Conservation (phyloP, 768 basidiomycete genomes). For the Trametopsis cervina region DNA sequence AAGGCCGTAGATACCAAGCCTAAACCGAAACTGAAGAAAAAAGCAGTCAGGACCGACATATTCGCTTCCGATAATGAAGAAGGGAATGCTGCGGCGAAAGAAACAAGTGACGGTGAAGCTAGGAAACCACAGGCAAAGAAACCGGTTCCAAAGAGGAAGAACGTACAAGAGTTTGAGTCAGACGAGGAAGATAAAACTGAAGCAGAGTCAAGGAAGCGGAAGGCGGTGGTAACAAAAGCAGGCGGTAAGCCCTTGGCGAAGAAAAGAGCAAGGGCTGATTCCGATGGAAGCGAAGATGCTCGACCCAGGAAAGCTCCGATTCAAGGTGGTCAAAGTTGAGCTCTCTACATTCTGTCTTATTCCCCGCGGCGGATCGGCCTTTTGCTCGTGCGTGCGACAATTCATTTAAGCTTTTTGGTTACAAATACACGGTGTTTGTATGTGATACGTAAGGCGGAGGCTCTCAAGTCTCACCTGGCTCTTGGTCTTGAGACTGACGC, state of each 20-base stretch:
- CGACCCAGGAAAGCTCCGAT: constrained; percentile 25
- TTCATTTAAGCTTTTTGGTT: too few relatives aligned
- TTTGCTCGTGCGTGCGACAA: too few relatives aligned
- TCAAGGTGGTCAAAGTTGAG: too few relatives aligned
- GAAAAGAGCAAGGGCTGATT: constrained; percentile 25
- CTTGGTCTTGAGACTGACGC: too few relatives aligned
- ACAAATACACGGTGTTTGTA: background rate
- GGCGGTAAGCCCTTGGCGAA: constrained; percentile 7
- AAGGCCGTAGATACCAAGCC: constrained; percentile 26
- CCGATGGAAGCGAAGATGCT: constrained; percentile 21
- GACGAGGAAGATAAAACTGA: constrained; percentile 13
- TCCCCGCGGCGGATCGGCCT: too few relatives aligned
- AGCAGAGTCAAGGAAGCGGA: constrained; percentile 10
- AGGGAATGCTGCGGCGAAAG: constrained; percentile 13
- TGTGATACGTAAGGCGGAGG: background rate
- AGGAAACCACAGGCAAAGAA: constrained; percentile 19
- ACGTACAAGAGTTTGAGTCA: constrained; percentile 13
- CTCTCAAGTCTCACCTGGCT: too few relatives aligned
- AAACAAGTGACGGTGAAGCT: background rate
- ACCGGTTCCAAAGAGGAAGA: constrained; percentile 6
- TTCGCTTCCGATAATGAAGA: constrained; percentile 49
- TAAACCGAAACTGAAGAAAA: constrained; percentile 44
- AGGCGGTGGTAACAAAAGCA: constrained; percentile 8
- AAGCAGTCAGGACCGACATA: constrained; percentile 35
- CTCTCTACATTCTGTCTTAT: too few relatives aligned